A percentile compares a stretch with the other conserved stretches of the same genome.
Conservation (phyloP, 1,284 basidiomycete species). For the Neolentinus lepideus region DNA sequence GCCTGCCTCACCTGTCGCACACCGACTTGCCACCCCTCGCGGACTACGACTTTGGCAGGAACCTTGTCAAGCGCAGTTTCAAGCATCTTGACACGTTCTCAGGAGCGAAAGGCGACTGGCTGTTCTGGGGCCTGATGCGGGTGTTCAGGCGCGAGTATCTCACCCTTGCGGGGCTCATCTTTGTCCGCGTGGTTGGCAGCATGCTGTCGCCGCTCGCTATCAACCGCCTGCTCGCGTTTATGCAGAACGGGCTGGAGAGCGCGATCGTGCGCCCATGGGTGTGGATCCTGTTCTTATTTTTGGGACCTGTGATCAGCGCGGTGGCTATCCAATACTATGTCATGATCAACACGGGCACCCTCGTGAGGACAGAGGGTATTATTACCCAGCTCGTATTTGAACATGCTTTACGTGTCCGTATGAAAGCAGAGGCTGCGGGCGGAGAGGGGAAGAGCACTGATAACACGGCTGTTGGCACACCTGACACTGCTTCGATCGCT, state of each 20-base stretch:
- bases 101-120: slow-evolving; percentile 13
- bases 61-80: slow-evolving; percentile 29
- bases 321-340: slow-evolving; percentile 41
- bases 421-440: slow-evolving; percentile 25
- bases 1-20: slow-evolving; percentile 20
- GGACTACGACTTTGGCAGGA: slow-evolving; percentile 37
- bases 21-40: slow-evolving; percentile 34
- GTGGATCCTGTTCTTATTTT: slow-evolving; percentile 57
- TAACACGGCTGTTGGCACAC: slow-evolving; percentile 1
- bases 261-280: slow-evolving; percentile 41
- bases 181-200: slow-evolving; percentile 15
- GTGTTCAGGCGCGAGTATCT: slow-evolving; percentile 19
- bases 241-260: slow-evolving; percentile 33
- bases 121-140: slow-evolving; percentile 20
- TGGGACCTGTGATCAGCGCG: slow-evolving; percentile 42
- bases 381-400: slow-evolving; percentile 53
- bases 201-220: slow-evolving; percentile 38
- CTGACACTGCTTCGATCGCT: slow-evolving; percentile 6
- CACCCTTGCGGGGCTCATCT: slow-evolving; percentile 15
- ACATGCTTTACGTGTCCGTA: slow-evolving; percentile 46
- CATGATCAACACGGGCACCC: slow-evolving; percentile 26
- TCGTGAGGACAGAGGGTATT: slow-evolving; percentile 40
- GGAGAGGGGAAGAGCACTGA: slow-evolving; percentile 13
- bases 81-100: slow-evolving; percentile 24
- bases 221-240: slow-evolving; percentile 34